phyloP scores from a whole-genome alignment of 2,329 filamentous ascomycete genomes.

The Arthrinium phaeospermum region DNA sequence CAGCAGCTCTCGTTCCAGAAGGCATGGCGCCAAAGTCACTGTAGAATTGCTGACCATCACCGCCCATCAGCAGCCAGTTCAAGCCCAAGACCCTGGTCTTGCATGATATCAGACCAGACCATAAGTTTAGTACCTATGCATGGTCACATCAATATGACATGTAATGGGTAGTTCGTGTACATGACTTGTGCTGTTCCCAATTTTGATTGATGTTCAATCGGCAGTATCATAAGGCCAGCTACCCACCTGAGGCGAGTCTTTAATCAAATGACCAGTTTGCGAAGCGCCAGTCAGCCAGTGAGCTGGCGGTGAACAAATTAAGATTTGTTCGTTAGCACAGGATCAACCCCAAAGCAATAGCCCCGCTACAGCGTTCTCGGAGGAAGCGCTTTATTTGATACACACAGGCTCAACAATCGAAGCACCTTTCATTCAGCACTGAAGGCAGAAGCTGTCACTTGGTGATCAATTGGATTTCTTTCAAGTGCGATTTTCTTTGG shows the following conservation, averaged over 20 bases:
- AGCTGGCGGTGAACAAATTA: conserved; percentile 9
- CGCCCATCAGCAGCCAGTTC: neutral
- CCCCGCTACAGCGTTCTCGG: neutral
- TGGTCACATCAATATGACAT: neutral
- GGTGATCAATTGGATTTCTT: neutral
- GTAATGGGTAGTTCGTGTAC: neutral
- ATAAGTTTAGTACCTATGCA: neutral
- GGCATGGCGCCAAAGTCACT: neutral
- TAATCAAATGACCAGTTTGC: neutral
- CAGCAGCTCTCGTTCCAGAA: neutral
- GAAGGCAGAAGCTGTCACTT: neutral
- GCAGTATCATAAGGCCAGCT: neutral
- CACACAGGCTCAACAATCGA: neutral
- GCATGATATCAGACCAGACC: neutral
- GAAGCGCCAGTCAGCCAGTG: neutral
- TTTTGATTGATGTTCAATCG: neutral
- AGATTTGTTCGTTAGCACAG: conserved; percentile 5
- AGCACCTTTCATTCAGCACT: neutral
- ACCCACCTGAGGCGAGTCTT: neutral
- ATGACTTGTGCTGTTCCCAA: neutral
- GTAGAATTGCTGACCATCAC: neutral
- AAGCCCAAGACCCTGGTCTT: neutral
- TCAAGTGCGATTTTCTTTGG: neutral
- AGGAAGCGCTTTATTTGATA: neutral
- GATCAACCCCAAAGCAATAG: neutral